Percentiles rank a stretch among this genome's conserved stretches.
phyloP scores from a whole-genome alignment of 2,329 filamentous ascomycete species.

The Diaporthe ampelina region DNA sequence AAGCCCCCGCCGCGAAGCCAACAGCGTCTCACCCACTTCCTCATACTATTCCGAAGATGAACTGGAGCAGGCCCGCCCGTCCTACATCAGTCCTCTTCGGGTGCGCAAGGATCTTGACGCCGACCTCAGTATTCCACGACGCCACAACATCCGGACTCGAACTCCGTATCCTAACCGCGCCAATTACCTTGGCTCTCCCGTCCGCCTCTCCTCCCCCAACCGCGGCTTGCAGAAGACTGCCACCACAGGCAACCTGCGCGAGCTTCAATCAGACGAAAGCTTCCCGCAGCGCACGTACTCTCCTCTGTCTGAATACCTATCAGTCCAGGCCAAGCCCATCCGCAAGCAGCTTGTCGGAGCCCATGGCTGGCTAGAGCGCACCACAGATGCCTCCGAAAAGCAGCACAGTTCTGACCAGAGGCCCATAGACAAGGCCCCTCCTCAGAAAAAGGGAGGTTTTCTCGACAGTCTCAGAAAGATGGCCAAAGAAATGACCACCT shows the following conservation, averaged over 20 bases:
- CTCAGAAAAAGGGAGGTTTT: slow-evolving; percentile 57
- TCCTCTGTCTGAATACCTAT: slow-evolving; percentile 59
- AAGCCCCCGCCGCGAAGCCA: slow-evolving; percentile 38
- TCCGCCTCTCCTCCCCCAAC: neutral
- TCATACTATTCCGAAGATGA: slow-evolving; percentile 52
- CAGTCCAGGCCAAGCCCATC: slow-evolving; percentile 55
- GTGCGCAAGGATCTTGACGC: slow-evolving; percentile 43
- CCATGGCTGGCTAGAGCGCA: slow-evolving; percentile 70
- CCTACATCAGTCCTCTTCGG: slow-evolving; percentile 48
- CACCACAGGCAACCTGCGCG: slow-evolving; percentile 39
- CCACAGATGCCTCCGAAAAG: slow-evolving; percentile 48
- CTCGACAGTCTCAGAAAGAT: slow-evolving; percentile 65
- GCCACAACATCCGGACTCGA: slow-evolving; percentile 16
- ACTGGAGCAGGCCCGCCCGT: slow-evolving; percentile 37
- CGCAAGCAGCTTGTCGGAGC: slow-evolving; percentile 68
- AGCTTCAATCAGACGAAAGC: slow-evolving; percentile 38
- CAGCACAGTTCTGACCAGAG: slow-evolving; percentile 37
- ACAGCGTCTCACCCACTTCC: slow-evolving; percentile 43
- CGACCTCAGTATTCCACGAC: slow-evolving; percentile 38
- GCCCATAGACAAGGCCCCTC: slow-evolving; percentile 19
- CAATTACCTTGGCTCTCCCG: slow-evolving; percentile 18
- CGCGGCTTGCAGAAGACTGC: slow-evolving; percentile 39
- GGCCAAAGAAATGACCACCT: slow-evolving; percentile 62
- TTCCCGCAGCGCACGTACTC: slow-evolving; percentile 53
- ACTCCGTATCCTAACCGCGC: slow-evolving; percentile 26